These are phyloP conservation scores for Podaxis sp. DNA, from an alignment of 768 basidiomycete species.

Conservation along the genomic window DNA sequence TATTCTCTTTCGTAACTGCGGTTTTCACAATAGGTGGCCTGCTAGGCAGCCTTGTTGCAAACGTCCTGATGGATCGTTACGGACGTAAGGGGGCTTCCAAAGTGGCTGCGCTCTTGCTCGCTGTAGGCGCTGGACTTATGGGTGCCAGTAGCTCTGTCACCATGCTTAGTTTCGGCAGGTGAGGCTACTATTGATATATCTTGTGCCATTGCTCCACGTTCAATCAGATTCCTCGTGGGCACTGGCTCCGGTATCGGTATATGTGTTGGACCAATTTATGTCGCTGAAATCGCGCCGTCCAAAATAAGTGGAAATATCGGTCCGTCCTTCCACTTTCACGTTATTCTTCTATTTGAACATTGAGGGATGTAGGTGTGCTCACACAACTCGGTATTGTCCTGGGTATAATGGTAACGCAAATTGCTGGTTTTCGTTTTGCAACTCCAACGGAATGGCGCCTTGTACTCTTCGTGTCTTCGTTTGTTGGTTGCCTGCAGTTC, in stretches of 20 bases:
- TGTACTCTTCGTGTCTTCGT: slow-evolving; percentile 64
- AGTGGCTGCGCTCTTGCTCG: slow-evolving; percentile 54
- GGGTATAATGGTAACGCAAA: slow-evolving; percentile 86
- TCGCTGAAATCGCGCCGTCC: slow-evolving; percentile 82
- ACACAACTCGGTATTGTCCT: slow-evolving; percentile 83
- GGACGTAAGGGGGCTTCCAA: slow-evolving; percentile 72
- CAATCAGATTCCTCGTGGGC: slow-evolving; percentile 61
- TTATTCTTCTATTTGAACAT: neutral
- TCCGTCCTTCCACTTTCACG: slow-evolving; percentile 26
- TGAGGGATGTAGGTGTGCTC: slow-evolving; percentile 56
- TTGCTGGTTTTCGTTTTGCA: slow-evolving; percentile 68
- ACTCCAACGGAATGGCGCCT: slow-evolving; percentile 71
- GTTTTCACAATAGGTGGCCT: slow-evolving; percentile 89
- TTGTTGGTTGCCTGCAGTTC: slow-evolving; percentile 56
- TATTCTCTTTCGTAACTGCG: slow-evolving; percentile 83
- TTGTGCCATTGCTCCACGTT: slow-evolving; percentile 4
- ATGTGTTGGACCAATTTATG: slow-evolving; percentile 80
- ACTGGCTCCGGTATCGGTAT: slow-evolving; percentile 70
- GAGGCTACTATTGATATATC: slow-evolving; percentile 19
- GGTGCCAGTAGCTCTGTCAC: slow-evolving; percentile 55
- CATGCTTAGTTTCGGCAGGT: slow-evolving; percentile 68
- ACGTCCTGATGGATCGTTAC: slow-evolving; percentile 63
- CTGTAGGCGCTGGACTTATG: slow-evolving; percentile 66
- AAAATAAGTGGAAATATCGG: slow-evolving; percentile 76
- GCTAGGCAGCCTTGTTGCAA: slow-evolving; percentile 69